Base-by-base conservation (phyloP, 495 filamentous ascomycete genomes). In the Xylaria acuta region DNA sequence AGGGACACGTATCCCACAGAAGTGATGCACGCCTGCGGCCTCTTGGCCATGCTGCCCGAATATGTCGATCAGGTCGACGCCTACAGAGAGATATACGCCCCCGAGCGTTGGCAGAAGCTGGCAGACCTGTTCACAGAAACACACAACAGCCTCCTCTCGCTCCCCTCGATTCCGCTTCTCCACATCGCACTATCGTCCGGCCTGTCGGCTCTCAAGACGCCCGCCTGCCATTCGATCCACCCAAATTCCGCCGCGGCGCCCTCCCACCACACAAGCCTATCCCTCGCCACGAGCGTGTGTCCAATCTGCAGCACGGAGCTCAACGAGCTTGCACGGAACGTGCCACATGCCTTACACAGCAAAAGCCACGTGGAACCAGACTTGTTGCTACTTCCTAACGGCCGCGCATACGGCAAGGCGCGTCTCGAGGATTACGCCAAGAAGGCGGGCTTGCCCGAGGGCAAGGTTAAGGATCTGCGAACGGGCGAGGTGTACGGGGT, bases 291-390 rank as follows among this genome's bases (percentile, higher is more conserved):
- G 1, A 81, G 76, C 70, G 89, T 97, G 58, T 99, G 96, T 76
- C 97, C 96, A 5, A 98, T 98, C 78, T 99, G 96, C 83, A 93
- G 91, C 49, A 96, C 92, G 3, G 96, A 99, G 80, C 86, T 99
- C 68, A 98, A 99, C 80, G 93, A 93, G 72, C 87, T 99, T 41
- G 96, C 96, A 20, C 86, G 90, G 51, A 90, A 90, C 76, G 91
- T 98, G 70, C 96, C 96, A 18, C 97, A 98, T 76, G 96, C 96
- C 30, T 92, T 97, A 74, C 96, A 99, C 78, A 92, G 90, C 58
- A 96, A 97, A 84, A 97, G 94, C 78, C 91, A 92, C 72, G 91
- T 98, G 30, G 94, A 97, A 79, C 90, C 86, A 45, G 95, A 98
- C 75, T 87, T 95, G 11, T 88, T 97, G 27, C 86, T 98, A 47